phyloP scores from a whole-genome alignment of 306 rosid genomes.

The Carpinus viminea region DNA sequence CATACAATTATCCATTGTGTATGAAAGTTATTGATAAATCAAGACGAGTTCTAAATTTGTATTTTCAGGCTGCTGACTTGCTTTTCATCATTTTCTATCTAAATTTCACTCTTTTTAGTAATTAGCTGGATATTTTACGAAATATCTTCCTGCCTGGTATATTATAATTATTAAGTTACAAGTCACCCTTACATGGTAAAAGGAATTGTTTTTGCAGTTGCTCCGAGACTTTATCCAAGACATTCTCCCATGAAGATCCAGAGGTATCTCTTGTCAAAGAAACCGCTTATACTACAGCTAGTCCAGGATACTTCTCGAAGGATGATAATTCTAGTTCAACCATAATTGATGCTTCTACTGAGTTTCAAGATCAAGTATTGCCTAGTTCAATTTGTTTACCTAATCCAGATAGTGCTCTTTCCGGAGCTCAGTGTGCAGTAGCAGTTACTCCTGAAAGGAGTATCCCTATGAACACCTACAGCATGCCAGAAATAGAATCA shows the following conservation, averaged over 20 bases:
- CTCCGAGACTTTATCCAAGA: constrained; percentile 37
- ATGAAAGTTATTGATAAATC: neutral
- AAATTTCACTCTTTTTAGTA: neutral
- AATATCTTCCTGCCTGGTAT: constrained; percentile 11
- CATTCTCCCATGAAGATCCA: constrained; percentile 44
- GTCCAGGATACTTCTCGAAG: constrained; percentile 49
- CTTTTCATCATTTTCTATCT: neutral
- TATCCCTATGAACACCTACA: constrained; percentile 33
- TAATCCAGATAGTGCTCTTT: constrained; percentile 35
- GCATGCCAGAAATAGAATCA: constrained; percentile 56
- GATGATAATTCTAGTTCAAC: constrained; percentile 50
- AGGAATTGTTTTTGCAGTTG: constrained; percentile 49
- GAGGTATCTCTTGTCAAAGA: constrained; percentile 56
- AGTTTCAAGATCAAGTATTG: constrained; percentile 40
- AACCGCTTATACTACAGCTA: constrained; percentile 49
- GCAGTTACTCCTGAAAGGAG: constrained; percentile 61
- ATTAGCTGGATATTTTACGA: neutral
- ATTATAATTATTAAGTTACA: neutral
- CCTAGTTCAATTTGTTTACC: constrained; percentile 28
- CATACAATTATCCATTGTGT: neutral
- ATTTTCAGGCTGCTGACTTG: neutral
- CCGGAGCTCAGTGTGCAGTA: constrained; percentile 38
- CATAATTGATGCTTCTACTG: constrained; percentile 49
- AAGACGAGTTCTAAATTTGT: neutral
- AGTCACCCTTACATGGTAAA: constrained; percentile 24